Evolutionary conservation across 2,329 filamentous ascomycete species (phyloP).

Genomic region (Hypoxylon sp.): DNA sequence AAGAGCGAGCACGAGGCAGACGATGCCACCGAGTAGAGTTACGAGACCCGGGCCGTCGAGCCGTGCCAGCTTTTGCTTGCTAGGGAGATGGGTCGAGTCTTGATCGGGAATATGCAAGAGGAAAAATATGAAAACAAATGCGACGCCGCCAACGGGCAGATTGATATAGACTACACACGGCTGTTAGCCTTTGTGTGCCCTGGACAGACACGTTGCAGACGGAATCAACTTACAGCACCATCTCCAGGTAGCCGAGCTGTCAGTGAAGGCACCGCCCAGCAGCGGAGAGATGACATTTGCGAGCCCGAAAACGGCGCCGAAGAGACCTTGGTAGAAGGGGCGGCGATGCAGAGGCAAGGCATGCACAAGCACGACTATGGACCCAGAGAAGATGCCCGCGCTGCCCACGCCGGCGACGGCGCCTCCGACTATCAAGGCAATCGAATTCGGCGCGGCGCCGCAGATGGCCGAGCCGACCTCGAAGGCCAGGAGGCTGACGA

Average conservation of each 20-base stretch:
- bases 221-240: too few relatives aligned
- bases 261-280: slow-evolving; percentile 50
- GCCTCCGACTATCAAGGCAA: slow-evolving; percentile 52
- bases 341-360: slow-evolving; percentile 34
- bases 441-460: slow-evolving; percentile 50
- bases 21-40: slow-evolving; percentile 39
- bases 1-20: slow-evolving; percentile 53
- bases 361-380: slow-evolving; percentile 33
- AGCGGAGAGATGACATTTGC: slow-evolving; percentile 49
- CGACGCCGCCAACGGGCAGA: slow-evolving; percentile 46
- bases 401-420: slow-evolving; percentile 51
- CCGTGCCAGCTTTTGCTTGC: slow-evolving; percentile 18
- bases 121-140: slow-evolving; percentile 23
- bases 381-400: slow-evolving; percentile 51
- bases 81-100: slow-evolving; percentile 8
- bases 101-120: slow-evolving; percentile 19
- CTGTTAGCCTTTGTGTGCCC: too few relatives aligned
- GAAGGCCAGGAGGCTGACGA: slow-evolving; percentile 47
- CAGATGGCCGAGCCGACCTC: slow-evolving; percentile 52
- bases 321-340: slow-evolving; percentile 47
- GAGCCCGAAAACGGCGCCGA: slow-evolving; percentile 49
- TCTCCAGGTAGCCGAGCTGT: slow-evolving; percentile 48
- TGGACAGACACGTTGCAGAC: too few relatives aligned
- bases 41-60: slow-evolving; percentile 30
- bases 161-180: slow-evolving; percentile 47